These are phyloP conservation scores for Auriscalpium vulgare DNA, from an alignment of 768 basidiomycete species.

Conservation along the genomic window DNA sequence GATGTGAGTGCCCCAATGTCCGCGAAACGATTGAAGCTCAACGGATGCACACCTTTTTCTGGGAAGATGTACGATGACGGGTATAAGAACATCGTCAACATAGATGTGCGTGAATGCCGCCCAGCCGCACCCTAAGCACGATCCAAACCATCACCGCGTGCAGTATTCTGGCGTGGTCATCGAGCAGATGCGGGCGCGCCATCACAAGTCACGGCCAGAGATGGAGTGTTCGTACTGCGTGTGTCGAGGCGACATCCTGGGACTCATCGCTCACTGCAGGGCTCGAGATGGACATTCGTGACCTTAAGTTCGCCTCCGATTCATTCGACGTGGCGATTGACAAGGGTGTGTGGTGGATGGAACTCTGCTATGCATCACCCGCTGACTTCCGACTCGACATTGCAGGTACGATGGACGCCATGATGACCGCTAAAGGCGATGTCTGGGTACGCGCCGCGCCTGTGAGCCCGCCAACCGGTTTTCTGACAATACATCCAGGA, in stretches of 20 bases:
- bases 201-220: slow-evolving; percentile 41
- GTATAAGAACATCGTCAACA: slow-evolving; percentile 71
- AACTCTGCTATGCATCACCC: not conserved
- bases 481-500: slow-evolving; percentile 35
- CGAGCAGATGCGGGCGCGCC: slow-evolving; percentile 58
- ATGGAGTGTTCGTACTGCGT: slow-evolving; percentile 56
- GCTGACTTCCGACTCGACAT: not conserved
- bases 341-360: slow-evolving; percentile 42
- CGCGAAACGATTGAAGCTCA: not conserved
- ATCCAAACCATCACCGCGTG: not conserved
- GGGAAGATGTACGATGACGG: slow-evolving; percentile 81
- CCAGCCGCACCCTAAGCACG: not conserved
- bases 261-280: slow-evolving; percentile 32
- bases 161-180: slow-evolving; percentile 75
- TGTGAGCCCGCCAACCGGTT: not conserved
- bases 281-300: slow-evolving; percentile 79
- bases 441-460: slow-evolving; percentile 53
- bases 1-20: slow-evolving; percentile 35
- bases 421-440: slow-evolving; percentile 78
- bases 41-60: too few species aligned
- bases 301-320: slow-evolving; percentile 48
- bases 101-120: slow-evolving; percentile 46
- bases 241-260: not conserved
- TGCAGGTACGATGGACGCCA: slow-evolving; percentile 78
- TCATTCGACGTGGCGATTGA: slow-evolving; percentile 79